Evolutionary conservation across 1,284 basidiomycete genomes (phyloP), one percentile per base, ranked within the genome.

Genomic region (Boletellus deceptivus): DNA sequence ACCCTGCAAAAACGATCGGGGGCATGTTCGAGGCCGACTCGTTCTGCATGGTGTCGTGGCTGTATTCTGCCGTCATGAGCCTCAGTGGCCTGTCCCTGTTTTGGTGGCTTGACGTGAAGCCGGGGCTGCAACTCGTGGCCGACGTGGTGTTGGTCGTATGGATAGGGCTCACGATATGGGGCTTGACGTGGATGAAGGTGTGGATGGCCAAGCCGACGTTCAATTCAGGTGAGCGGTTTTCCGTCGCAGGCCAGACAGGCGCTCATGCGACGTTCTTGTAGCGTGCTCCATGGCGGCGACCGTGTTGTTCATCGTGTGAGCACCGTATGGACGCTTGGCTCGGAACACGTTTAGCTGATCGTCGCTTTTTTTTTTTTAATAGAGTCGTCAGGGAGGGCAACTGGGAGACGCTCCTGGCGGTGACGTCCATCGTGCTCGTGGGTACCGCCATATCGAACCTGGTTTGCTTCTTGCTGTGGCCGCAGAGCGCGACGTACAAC

Each of bases 321-420:
- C 69, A n/a, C 18, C 17, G 10, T 5, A 1, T 10, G 22, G 22
- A 22, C 4, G 22, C 14, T n/a, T 33, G 10, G 13, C 4, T 33
- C 10, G 10, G 9, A 3, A 11, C 18, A 6, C 14, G 4, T 14
- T 25, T 24, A 31, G 46, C 42, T 59, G 35, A 60, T 34, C 46
- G 38, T 47, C 18, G 9, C 10, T 34, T 29, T 16, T 47, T n/a
- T n/a, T n/a, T n/a, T n/a, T n/a, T n/a, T n/a, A n/a, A 20, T 20
- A 91, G 89, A 6, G 75, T 98, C 35, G 86, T 97, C 55, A 95
- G 93, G 63, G 95, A 98, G 72, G 96, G 95, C 16, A 91, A 88
- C 6, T 64, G 88, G 35, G 74, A 85, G 38, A 89, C 83, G 0
- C 78, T 93, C 4, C 68, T 88, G 35, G 82, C 87, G 63, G 86